Conservation (phyloP, 2,329 filamentous ascomycete genomes). For the Rhinocladiella mackenziei region DNA sequence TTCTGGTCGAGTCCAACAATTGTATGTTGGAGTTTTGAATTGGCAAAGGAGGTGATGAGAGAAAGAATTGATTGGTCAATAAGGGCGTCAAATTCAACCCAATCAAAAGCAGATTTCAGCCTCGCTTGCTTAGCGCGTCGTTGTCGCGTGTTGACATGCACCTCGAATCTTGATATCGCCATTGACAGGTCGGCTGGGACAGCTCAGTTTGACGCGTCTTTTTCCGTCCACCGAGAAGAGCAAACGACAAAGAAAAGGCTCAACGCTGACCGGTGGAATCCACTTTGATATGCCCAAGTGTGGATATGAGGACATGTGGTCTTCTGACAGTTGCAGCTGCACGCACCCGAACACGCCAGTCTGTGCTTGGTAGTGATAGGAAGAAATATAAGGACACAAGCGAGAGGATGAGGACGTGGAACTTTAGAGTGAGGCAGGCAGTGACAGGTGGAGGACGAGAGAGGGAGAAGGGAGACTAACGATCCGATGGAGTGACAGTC, state of each 20-base stretch:
- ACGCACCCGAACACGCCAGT: slow-evolving; percentile 14
- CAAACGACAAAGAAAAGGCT: too few species aligned
- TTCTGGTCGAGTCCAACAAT: too few species aligned
- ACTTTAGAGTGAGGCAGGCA: background rate
- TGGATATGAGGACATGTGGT: slow-evolving; percentile 10
- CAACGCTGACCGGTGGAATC: too few species aligned
- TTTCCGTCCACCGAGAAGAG: background rate
- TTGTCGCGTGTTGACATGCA: slow-evolving; percentile 5
- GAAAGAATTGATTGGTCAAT: background rate
- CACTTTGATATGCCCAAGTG: background rate
- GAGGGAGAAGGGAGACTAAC: too few species aligned
- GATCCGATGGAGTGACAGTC: background rate
- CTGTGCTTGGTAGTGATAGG: slow-evolving; percentile 13
- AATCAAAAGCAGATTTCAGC: background rate
- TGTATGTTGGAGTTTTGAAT: too few species aligned
- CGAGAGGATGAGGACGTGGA: background rate
- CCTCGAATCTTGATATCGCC: background rate
- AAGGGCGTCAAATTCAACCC: too few species aligned
- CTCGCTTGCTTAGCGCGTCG: slow-evolving; percentile 10
- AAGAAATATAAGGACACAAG: slow-evolving; percentile 1
- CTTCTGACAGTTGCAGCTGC: slow-evolving; percentile 11
- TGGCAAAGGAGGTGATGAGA: background rate
- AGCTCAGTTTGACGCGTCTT: slow-evolving; percentile 1
- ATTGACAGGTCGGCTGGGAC: too few species aligned
- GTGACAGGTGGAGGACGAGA: background rate